A percentile compares a stretch with the other conserved stretches of the same genome.
Evolutionary conservation across 257 asterid genomes (phyloP).

Genomic region (Capsicum chinense): DNA sequence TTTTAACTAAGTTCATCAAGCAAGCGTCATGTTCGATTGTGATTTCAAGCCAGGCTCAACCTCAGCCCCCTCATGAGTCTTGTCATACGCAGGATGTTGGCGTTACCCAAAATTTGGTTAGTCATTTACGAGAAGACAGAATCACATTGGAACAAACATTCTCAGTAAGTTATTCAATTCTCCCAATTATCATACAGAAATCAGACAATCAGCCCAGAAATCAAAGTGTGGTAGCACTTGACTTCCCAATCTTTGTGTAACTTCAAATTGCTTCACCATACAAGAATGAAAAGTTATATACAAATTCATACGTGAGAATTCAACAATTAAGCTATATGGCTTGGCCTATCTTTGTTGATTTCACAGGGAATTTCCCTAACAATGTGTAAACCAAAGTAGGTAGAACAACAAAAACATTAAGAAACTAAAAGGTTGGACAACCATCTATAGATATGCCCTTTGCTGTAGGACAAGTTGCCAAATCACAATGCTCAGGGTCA

Average conservation of each 20-base stretch:
- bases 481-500: slow-evolving; percentile 66
- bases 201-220: slow-evolving; percentile 13
- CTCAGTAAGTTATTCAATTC: not conserved
- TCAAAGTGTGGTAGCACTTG: not conserved
- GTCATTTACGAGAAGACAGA: not conserved
- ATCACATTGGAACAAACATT: not conserved
- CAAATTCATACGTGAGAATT: slow-evolving; percentile 9
- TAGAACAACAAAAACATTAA: not conserved
- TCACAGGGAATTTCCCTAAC: not conserved
- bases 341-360: not conserved
- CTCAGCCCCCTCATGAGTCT: not conserved
- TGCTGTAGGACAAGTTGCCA: slow-evolving; percentile 77
- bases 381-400: not conserved
- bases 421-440: slow-evolving; percentile 53
- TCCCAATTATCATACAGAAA: not conserved
- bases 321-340: slow-evolving; percentile 12
- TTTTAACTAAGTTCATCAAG: not conserved
- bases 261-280: not conserved
- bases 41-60: not conserved
- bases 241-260: not conserved
- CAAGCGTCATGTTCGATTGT: not conserved
- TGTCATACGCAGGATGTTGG: not conserved
- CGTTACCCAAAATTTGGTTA: not conserved
- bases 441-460: slow-evolving; percentile 54
- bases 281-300: not conserved